Evolutionary conservation across 1,284 basidiomycete genomes (phyloP), one percentile per base, ranked within the genome.

Genomic region (Ustilago shanxiensis): DNA sequence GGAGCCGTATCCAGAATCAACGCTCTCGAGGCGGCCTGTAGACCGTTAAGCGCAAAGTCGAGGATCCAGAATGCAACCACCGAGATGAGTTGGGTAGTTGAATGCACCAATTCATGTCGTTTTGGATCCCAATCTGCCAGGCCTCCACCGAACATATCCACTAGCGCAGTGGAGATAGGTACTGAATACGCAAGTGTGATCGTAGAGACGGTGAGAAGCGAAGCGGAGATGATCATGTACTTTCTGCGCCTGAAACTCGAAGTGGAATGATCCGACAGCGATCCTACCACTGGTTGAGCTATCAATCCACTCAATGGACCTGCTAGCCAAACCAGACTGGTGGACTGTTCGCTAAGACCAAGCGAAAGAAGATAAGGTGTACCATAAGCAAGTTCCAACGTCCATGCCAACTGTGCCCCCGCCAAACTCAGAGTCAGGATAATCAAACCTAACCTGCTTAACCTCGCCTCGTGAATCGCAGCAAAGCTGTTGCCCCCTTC

Each of bases 311-410:
- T 94, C 67, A 98, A 87, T 0, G 95, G 95, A 6, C 95, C 97
- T 31, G 96, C 96, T 50, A 99, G 90, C 96, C 96, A 99, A 31
- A 99, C 96, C 16, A 98, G 89, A 63, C 93, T 93, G 5, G 97
- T 98, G 29, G 94, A 88, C 82, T 94, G 91, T 84, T 96, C 95
- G 1, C 93, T 92, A 31, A 98, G 89, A 10, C 96, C 96, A 13
- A 99, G 91, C 16, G 89, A 90, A 13, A 97, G 89, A 49, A 98
- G 88, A 86, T 97, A 98, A 0, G 96, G 95, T 2, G 95, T 98
- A 33, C 95, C 95, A 84, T 96, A 73, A 26, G 79, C 80, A 8
- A 95, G 90, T 83, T 95, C 94, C 8, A 95, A 91, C 0, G 93
- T 94, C 94, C 94, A 95, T 1, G 93, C 91, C 26, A 95, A 91